Base-by-base conservation (phyloP, 1,284 basidiomycete genomes). In the Gymnopus androsaceus region DNA sequence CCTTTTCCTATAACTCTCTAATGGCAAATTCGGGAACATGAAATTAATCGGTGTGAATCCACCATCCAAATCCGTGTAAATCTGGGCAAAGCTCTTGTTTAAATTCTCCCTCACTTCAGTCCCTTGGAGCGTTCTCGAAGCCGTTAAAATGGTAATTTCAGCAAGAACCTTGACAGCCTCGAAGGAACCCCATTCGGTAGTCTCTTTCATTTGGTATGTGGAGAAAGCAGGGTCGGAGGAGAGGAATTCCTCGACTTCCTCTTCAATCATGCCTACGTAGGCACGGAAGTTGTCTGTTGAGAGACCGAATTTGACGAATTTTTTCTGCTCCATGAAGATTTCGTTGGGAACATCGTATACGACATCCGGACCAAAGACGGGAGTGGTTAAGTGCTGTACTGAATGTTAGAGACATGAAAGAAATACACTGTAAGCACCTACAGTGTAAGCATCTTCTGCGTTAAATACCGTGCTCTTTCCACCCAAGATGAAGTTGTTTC, bases 311-410 rank as follows among this genome's bases (percentile, higher is more conserved):
- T 96, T 97, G 72, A 95, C 88, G 63, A 98, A 98, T 72, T 91
- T 92, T 81, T 99, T 99, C 73, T 99, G 97, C 70, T 99, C 95
- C 96, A 99, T 99, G 70, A 99, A 87, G 51, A 94, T 80, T 55
- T 95, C 89, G 71, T 99, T 99, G 31, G 97, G 96, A 56, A 94
- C 88, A 68, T 98, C 96, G 72, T 99, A 99, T 3, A 98, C 95
- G 45, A 99, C 97, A 53, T 94, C 95, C 69, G 95, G 95, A 54
- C 97, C 97, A 66, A 99, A 99, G 21, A 95, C 85, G 4, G 94
- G 94, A 0, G 92, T 95, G 0, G 93, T 95, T 50, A 95, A 74
- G 68, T 91, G 89, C 90, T 95, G 62, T 14, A 12, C 21, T 48
- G 44, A 37, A 64, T 31, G n/a, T 17, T 60, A 58, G 59, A 54